Conservation (phyloP, 2,329 filamentous ascomycete species). For the Fusarium tuaranense region DNA sequence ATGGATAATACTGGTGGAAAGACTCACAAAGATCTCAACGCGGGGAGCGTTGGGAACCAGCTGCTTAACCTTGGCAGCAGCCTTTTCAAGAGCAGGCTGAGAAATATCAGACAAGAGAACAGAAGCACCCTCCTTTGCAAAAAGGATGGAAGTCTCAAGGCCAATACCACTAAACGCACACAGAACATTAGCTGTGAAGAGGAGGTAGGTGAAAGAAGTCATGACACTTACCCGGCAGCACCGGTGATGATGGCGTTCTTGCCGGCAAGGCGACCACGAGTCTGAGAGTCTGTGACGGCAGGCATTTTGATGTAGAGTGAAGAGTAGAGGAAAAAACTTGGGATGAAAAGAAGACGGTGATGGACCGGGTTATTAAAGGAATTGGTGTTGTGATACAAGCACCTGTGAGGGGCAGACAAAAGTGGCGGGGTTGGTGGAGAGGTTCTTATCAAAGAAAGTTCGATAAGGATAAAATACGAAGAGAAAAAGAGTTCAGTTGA, state of each 20-base stretch:
- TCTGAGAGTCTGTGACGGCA: constrained; percentile 35
- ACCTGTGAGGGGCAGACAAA: neutral
- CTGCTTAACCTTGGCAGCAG: constrained; percentile 79
- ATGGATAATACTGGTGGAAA: neutral
- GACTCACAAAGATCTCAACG: constrained; percentile 68
- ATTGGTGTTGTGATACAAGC: constrained; percentile 13
- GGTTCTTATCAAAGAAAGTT: constrained; percentile 25
- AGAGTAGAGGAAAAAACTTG: neutral
- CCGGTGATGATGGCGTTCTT: constrained; percentile 83
- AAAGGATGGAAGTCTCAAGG: constrained; percentile 90
- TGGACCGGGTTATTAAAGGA: constrained; percentile 14
- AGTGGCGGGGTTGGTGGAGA: constrained; percentile 6
- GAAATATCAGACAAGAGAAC: constrained; percentile 91
- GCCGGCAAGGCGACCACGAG: constrained; percentile 65
- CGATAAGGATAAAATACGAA: constrained; percentile 22
- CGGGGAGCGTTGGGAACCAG: constrained; percentile 73
- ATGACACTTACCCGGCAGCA: constrained; percentile 79
- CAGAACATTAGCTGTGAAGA: neutral
- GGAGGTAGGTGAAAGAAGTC: neutral
- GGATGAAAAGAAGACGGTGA: neutral
- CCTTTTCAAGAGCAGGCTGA: constrained; percentile 79
- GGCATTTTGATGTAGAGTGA: constrained; percentile 32
- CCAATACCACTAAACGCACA: constrained; percentile 79
- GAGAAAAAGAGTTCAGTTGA: neutral
- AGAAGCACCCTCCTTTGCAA: constrained; percentile 87